Evolutionary conservation across 2,329 filamentous ascomycete genomes (phyloP), one percentile per base, ranked within the genome.

Genomic region (Ophiostoma sp.): DNA sequence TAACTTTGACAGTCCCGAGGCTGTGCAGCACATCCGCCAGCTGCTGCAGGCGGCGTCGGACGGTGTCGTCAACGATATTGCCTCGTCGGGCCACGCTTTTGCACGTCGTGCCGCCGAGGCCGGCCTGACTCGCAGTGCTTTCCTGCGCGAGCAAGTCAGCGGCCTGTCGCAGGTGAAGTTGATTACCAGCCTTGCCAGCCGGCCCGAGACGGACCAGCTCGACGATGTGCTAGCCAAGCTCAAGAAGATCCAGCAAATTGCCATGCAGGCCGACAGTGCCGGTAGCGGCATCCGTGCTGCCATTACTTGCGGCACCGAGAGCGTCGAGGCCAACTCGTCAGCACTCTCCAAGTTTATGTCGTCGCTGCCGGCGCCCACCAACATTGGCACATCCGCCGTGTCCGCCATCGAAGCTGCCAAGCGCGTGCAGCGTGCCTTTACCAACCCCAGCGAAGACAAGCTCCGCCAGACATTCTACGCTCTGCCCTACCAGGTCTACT

Each of bases 401-500:
- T 66, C 15, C 0, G 31, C 68, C 1, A 33, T 55, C 15, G 70
- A 52, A n/a, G 50, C 72, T 1, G 61, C 72, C 3, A 28, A 69
- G 63, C 75, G 71, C 9, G 69, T 71, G 63, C 73, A 70, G 68
- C 73, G 63, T 25, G 42, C 69, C 12, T 72, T 72, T 48, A 28
- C 48, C 9, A 17, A 57, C 66, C 12, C 7, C 33, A 52, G 28
- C 55, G 17, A 28, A 1, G 17, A 4, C 33, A 39, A 42, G 52
- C 52, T 19, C 11, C 68, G 68, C 9, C 96, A 94, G 81, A 91
- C 94, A 0, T 97, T 98, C 83, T 98, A 97, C 83, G 92, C 95
- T 31, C 87, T 99, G 22, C 96, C 96, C 0, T 99, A 97, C 82
- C 96, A 99, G 82, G 96, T 99, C 45, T 98, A 97, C 80, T 98